Conservation (phyloP, 768 basidiomycete species). For the Psilocybe tampanensis region DNA sequence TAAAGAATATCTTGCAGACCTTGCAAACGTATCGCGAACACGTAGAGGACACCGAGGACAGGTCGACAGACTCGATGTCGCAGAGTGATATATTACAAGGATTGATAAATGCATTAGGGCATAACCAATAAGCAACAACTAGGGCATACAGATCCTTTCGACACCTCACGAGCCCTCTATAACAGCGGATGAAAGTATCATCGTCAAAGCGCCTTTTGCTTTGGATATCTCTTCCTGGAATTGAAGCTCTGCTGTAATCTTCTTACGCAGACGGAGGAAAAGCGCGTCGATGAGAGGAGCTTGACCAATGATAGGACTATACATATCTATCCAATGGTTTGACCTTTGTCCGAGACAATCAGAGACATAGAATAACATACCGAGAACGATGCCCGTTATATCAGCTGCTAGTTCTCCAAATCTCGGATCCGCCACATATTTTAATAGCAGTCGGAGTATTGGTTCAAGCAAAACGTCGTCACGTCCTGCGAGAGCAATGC, state of each 20-base stretch:
- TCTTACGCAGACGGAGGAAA: slow-evolving; percentile 79
- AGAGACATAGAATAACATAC: slow-evolving; percentile 44
- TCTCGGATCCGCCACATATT: slow-evolving; percentile 85
- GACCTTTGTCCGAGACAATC: slow-evolving; percentile 10
- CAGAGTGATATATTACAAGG: slow-evolving; percentile 71
- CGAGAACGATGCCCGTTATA: slow-evolving; percentile 78
- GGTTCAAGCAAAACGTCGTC: slow-evolving; percentile 95
- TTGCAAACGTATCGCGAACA: slow-evolving; percentile 75
- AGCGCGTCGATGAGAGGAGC: slow-evolving; percentile 90
- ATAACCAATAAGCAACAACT: slow-evolving; percentile 3
- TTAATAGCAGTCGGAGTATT: slow-evolving; percentile 81
- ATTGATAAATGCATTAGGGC: slow-evolving; percentile 63
- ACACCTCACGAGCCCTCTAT: slow-evolving; percentile 4
- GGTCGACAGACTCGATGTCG: slow-evolving; percentile 37
- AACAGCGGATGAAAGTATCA: slow-evolving; percentile 69
- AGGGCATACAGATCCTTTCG: not conserved
- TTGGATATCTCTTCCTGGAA: slow-evolving; percentile 88
- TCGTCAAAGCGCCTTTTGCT: slow-evolving; percentile 85
- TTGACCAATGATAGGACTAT: slow-evolving; percentile 88
- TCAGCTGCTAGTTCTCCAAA: slow-evolving; percentile 91
- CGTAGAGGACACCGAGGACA: slow-evolving; percentile 53
- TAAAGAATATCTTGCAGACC: slow-evolving; percentile 72
- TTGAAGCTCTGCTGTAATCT: slow-evolving; percentile 81
- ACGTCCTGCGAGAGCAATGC: slow-evolving; percentile 83
- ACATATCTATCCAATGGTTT: slow-evolving; percentile 68